Evolutionary conservation across 2,329 filamentous ascomycete genomes (phyloP), one percentile per base, ranked within the genome.

Genomic region (Colletotrichum navitas): DNA sequence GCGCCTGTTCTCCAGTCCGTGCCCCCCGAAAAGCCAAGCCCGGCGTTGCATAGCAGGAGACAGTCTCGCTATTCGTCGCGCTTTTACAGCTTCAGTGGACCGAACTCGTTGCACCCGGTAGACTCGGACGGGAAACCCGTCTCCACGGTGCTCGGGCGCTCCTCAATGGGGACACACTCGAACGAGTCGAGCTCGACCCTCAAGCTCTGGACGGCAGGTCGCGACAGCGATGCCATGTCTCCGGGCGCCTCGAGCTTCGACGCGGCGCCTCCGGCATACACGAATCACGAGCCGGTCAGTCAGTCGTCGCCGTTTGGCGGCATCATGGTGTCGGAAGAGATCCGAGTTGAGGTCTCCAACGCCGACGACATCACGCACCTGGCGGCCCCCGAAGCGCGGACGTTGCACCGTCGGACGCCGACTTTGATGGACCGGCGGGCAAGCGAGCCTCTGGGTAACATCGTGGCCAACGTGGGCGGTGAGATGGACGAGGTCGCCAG

Each of bases 301-400:
- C 51, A 67, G 51, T 69, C 61, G 18, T 66, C 52, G 10, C 75
- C 77, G 11, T 83, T 85, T 61, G 88, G 88, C 8, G 88, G 89
- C 29, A 91, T 91, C 76, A 86, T 90, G 82, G 86, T 91, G 8
- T 88, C 87, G 32, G 87, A 89, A 73, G 88, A 91, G 75, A 86
- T 91, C 66, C 86, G 85, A 10, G 85, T 91, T n/a, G 85, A 89
- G 59, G 81, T 79, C 8, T 79, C 81, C 36, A 77, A 80, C 29
- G 73, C 74, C 2, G 69, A 68, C 8, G 73, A 71, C 43, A 41
- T 58, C 14, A 49, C 58, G 21, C 51, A 52, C 8, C n/a, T 52
- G 26, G 47, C 36, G 14, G 47, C 58, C 1, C 76, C 76, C 0
- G 76, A 78, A 32, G 49, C 77, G 36, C 73, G 74, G 11, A 76